These are phyloP conservation scores for Truncatella angustata DNA, from an alignment of 2,329 filamentous ascomycete genomes.

Conservation along the genomic window DNA sequence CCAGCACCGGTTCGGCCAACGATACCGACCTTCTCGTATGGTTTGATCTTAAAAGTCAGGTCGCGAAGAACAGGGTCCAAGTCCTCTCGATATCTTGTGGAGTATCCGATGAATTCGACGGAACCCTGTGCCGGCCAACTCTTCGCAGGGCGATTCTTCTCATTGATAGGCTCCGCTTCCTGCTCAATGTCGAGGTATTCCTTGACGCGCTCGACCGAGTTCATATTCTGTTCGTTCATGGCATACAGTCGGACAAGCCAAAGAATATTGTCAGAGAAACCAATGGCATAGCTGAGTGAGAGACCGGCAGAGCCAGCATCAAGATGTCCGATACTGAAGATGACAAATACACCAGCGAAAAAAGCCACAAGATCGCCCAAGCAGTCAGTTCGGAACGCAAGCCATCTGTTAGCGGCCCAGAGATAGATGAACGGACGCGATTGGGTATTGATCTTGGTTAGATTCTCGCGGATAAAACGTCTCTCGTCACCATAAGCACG, in stretches of 20 bases:
- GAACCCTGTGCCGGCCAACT: slow-evolving; percentile 85
- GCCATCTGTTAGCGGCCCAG: slow-evolving; percentile 96
- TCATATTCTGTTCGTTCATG: slow-evolving; percentile 98
- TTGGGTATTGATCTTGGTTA: slow-evolving; percentile 84
- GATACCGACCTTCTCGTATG: slow-evolving; percentile 91
- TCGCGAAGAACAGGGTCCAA: slow-evolving; percentile 82
- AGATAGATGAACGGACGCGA: slow-evolving; percentile 92
- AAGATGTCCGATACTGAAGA: slow-evolving; percentile 76
- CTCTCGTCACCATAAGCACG: slow-evolving; percentile 93
- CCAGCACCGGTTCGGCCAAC: slow-evolving; percentile 94
- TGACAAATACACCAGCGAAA: slow-evolving; percentile 88
- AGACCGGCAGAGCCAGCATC: slow-evolving; percentile 91
- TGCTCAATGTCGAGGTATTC: slow-evolving; percentile 97
- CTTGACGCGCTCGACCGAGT: slow-evolving; percentile 94
- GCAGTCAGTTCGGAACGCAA: slow-evolving; percentile 87
- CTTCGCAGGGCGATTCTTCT: slow-evolving; percentile 71
- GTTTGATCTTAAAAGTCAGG: slow-evolving; percentile 81
- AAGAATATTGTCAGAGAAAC: slow-evolving; percentile 93
- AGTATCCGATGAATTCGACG: slow-evolving; percentile 86
- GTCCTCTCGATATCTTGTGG: slow-evolving; percentile 83
- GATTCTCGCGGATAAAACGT: slow-evolving; percentile 89
- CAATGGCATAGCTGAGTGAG: slow-evolving; percentile 92
- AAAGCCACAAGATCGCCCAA: slow-evolving; percentile 90
- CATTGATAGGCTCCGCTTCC: slow-evolving; percentile 76
- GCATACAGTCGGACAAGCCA: slow-evolving; percentile 96